Evolutionary conservation across 202 grass and related monocot genomes (phyloP), one percentile per base, ranked within the genome.

Genomic region (Alloteropsis angusta): DNA sequence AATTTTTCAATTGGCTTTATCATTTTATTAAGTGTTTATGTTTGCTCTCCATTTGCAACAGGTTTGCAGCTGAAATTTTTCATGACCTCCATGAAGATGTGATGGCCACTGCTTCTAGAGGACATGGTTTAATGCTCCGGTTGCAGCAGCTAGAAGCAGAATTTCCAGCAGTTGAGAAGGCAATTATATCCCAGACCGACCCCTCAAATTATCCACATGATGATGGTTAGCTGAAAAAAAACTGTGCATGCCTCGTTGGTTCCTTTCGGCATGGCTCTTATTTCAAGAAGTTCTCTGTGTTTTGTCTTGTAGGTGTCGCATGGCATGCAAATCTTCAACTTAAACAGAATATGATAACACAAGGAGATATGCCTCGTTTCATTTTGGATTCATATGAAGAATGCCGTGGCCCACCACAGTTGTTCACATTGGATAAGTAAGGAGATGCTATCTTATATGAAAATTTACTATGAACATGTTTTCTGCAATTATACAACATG

Each of bases 341-440:
- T 68, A 84, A 93, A 77, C 92, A 93, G 75, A 99, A 96, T 89
- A 72, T 99, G 72, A 72, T 99, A 60, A 93, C 90, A 37, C 83
- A 87, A 88, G 96, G 92, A 90, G 96, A 99, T 91, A 96, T 99
- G 96, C 92, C 96, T 50, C 92, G 88, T 60, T 99, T 99, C 84
- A 85, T 99, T 83, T 87, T 99, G 90, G 92, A 99, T 75, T 96
- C 90, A 36, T 99, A 99, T 21, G 90, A 99, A 99, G 96, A 99
- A 87, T 99, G 96, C 23, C 81, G 21, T 89, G 88, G 96, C 4
- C 96, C 92, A 63, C 96, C 96, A 38, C 88, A 63, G 43, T 81
- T 99, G 70, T 99, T 99, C 81, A 99, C 80, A 7, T 67, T 99
- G 82, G 96, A 99, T 84, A 99, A 93, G 96, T 99, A 93, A 18